phyloP scores from a whole-genome alignment of 192 early-diverging fungal genomes.

The Coemansia sp. region DNA sequence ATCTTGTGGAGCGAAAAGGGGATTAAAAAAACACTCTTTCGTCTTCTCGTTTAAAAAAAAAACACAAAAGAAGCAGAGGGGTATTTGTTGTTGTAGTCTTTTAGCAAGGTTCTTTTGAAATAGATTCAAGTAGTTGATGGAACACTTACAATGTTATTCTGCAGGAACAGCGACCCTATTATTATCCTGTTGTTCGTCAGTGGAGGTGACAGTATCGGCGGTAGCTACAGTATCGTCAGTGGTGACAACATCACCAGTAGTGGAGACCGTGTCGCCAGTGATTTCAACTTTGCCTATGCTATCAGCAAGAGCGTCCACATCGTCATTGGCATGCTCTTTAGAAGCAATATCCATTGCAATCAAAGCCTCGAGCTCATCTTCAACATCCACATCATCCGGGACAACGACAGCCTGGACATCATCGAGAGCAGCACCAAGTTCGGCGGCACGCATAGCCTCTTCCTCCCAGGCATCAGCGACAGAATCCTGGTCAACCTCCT shows the following conservation, averaged over 20 bases:
- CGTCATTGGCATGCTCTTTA: background rate
- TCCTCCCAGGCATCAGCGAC: conserved; percentile 42
- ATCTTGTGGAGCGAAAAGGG: background rate
- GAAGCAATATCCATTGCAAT: background rate
- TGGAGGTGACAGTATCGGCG: background rate
- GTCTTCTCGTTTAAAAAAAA: background rate
- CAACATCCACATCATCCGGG: conserved; percentile 25
- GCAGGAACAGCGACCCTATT: background rate
- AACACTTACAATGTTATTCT: background rate
- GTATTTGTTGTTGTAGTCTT: background rate
- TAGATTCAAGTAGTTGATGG: background rate
- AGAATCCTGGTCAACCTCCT: conserved; percentile 2
- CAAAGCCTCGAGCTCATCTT: conserved; percentile 44
- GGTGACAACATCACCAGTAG: background rate
- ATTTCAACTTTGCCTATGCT: conserved; percentile 28
- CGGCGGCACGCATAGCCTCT: conserved; percentile 18
- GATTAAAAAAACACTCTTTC: background rate
- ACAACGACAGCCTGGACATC: conserved; percentile 6
- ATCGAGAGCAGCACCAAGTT: conserved; percentile 18
- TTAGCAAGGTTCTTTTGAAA: background rate
- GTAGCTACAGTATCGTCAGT: background rate
- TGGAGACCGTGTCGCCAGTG: conserved; percentile 2
- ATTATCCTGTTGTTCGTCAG: background rate
- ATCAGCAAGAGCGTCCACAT: conserved; percentile 5
- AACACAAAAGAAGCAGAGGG: background rate